A percentile compares a stretch with the other conserved stretches of the same genome.
phyloP scores from a whole-genome alignment of 768 basidiomycete species.

The Cyathus striatus region DNA sequence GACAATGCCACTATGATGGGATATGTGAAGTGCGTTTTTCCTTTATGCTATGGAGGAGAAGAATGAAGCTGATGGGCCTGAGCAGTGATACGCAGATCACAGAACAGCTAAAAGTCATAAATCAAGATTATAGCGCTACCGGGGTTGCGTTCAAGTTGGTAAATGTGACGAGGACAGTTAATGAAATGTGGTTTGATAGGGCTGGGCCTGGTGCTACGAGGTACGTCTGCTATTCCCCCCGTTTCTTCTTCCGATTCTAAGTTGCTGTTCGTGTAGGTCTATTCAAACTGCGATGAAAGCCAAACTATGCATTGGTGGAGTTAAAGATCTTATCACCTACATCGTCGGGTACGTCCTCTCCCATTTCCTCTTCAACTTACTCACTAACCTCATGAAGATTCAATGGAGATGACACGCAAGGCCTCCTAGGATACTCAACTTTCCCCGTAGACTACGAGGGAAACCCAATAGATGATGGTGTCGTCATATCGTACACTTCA shows the following conservation, averaged over 20 bases:
- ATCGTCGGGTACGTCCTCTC: slow-evolving; percentile 26
- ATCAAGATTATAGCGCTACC: slow-evolving; percentile 25
- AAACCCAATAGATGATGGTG: slow-evolving; percentile 31
- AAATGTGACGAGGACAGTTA: slow-evolving; percentile 24
- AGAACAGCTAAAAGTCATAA: slow-evolving; percentile 32
- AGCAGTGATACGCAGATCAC: slow-evolving; percentile 22
- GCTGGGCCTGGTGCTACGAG: slow-evolving; percentile 28
- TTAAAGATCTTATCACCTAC: slow-evolving; percentile 34
- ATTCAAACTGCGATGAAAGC: slow-evolving; percentile 31
- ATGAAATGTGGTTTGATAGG: slow-evolving; percentile 33
- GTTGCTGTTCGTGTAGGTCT: neutral
- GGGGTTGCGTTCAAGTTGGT: slow-evolving; percentile 30
- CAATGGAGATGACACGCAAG: slow-evolving; percentile 18
- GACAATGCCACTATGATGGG: neutral
- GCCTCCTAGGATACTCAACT: slow-evolving; percentile 38
- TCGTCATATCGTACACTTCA: slow-evolving; percentile 23
- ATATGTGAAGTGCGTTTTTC: neutral
- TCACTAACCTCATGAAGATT: too few relatives aligned
- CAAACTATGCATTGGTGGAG: slow-evolving; percentile 28
- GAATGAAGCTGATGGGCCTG: neutral
- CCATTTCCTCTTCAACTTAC: too few relatives aligned
- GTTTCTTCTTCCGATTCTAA: neutral
- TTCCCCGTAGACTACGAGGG: slow-evolving; percentile 29
- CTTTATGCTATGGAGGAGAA: neutral
- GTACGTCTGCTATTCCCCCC: slow-evolving; percentile 10